Base-by-base conservation (phyloP, 78 protist genomes). In the Goniomonas avonlea region DNA sequence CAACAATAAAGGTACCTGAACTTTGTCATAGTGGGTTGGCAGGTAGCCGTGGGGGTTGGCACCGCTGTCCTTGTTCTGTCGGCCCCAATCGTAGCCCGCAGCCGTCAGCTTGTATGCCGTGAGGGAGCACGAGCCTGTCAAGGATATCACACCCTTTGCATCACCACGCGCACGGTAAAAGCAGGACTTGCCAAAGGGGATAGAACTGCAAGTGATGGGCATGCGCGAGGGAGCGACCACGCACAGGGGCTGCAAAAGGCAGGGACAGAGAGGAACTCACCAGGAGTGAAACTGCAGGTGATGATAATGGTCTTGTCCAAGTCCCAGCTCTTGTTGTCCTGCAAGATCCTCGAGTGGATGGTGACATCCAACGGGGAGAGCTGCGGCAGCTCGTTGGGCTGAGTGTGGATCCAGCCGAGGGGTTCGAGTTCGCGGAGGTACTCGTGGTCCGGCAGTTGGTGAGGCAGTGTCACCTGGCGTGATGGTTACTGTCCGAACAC, bases 341-440 rank as follows among this genome's bases (percentile, higher is more conserved):
- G 56, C 77, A 95, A 73, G 71, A 93, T 80, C 56, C 82, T 73
- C 20, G 96, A 82, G 71, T 95, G 99, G 63, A 73, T 80, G 45
- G 90, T 79, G 58, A 89, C 95, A 45, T 97, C 99, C 53, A 80
- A 87, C 25, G 98, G 98, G 29, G 95, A 37, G 32, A 98, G 90
- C 82, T 90, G 95, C 59, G 92, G 92, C 34, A 86, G 82, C 85
- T 98, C 99, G 40, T 86, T 86, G 65, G 98, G 95, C 85, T 97
- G 99, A 23, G 99, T 97, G 86, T 97, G 99, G 43, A 98, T 79
- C 99, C 99, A 98, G 59, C 99, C 99, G 1, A 98, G 94, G 37
- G 99, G 98, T 84, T 96, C 99, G 69, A 95, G 60, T 34, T 90
- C 98, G 55, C 73, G 37, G 58, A 97, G 91, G 85, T 87, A 87